Percentiles rank a stretch among this genome's conserved stretches.
Conservation (phyloP, 352 stramenopile genomes). For the Phytophthora syringae region DNA sequence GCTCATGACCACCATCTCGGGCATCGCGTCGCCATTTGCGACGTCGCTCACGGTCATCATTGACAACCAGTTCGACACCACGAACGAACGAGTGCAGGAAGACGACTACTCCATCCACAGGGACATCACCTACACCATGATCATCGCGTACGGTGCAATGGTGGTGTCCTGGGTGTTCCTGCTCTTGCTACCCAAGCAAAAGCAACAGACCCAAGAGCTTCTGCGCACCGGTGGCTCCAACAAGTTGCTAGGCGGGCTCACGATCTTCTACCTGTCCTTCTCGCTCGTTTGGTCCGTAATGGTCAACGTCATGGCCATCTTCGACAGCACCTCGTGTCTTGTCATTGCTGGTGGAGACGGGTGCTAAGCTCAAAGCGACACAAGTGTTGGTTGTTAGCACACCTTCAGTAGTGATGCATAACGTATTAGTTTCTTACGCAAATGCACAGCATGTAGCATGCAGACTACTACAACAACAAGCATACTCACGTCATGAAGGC, state of each 20-base stretch:
- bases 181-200: slow-evolving; percentile 47
- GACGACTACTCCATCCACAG: slow-evolving; percentile 42
- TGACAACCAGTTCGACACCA: slow-evolving; percentile 44
- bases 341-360: slow-evolving; percentile 36
- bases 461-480: too few relatives aligned
- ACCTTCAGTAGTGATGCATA: too few relatives aligned
- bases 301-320: slow-evolving; percentile 53
- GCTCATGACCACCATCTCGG: slow-evolving; percentile 49
- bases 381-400: neutral
- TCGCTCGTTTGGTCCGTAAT: slow-evolving; percentile 45
- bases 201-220: slow-evolving; percentile 43
- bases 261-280: slow-evolving; percentile 43
- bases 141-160: slow-evolving; percentile 45
- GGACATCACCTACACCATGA: slow-evolving; percentile 56
- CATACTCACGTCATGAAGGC: too few relatives aligned
- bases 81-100: slow-evolving; percentile 36
- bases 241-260: slow-evolving; percentile 35
- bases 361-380: slow-evolving; percentile 14
- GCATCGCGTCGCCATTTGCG: slow-evolving; percentile 45
- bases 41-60: slow-evolving; percentile 44
- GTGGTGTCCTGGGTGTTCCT: slow-evolving; percentile 41
- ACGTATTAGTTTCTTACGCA: slow-evolving; percentile 12
- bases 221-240: slow-evolving; percentile 37
- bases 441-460: slow-evolving; percentile 18
- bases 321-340: slow-evolving; percentile 43